Evolutionary conservation across 768 basidiomycete species (phyloP).

Genomic region (Kwoniella sp.): DNA sequence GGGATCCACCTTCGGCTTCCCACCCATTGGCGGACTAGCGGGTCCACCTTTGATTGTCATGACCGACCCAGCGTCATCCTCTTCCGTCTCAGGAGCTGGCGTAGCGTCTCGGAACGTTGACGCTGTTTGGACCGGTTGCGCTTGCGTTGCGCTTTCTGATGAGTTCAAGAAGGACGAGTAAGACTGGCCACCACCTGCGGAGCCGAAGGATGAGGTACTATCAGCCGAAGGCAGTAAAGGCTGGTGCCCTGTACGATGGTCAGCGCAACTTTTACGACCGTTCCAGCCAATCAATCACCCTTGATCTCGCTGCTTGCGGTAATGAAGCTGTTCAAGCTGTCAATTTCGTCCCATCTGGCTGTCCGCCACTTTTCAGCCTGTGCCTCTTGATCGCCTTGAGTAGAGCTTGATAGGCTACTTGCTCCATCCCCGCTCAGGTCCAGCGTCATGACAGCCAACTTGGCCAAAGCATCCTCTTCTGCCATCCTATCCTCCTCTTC

Average conservation of each 20-base stretch:
- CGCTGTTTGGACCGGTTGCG: conserved; percentile 18
- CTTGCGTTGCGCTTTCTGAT: background rate
- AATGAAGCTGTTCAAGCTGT: conserved; percentile 31
- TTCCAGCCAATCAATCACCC: conserved; percentile 16
- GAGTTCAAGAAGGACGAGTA: background rate
- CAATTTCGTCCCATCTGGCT: conserved; percentile 47
- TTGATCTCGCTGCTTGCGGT: conserved; percentile 43
- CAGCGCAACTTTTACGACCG: background rate
- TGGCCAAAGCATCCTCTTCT: conserved; percentile 39
- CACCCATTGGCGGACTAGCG: background rate
- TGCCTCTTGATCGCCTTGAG: background rate
- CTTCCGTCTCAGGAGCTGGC: background rate
- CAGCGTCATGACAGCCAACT: conserved; percentile 30
- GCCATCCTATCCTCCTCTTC: conserved; percentile 30
- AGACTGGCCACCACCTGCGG: background rate
- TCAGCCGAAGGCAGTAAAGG: conserved; percentile 17
- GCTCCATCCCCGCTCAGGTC: conserved; percentile 34
- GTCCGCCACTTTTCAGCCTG: conserved; percentile 44
- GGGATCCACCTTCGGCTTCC: background rate
- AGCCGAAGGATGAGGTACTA: conserved; percentile 12
- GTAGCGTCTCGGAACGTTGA: conserved; percentile 18
- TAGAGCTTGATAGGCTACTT: background rate
- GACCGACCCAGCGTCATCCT: conserved; percentile 3
- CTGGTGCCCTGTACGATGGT: conserved; percentile 25
- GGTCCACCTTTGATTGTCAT: conserved; percentile 18